Conservation (phyloP, 1,284 basidiomycete genomes). For the Mycosarcoma maydis region DNA sequence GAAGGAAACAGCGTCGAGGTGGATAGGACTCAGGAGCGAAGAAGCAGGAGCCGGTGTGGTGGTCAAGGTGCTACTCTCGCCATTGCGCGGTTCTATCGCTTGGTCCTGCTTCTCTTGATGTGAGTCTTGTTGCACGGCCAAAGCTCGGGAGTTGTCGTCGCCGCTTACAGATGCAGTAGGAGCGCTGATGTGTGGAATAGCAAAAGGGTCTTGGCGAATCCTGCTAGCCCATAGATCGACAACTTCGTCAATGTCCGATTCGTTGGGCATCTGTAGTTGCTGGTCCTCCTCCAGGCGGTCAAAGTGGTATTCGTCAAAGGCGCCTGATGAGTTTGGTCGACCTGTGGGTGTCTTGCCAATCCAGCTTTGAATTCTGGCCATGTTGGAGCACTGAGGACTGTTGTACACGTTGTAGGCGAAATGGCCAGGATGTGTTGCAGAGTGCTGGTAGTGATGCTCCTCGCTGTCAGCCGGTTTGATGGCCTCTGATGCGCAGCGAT, state of each 20-base stretch:
- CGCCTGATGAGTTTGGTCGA: slow-evolving; percentile 14
- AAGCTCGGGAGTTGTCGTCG: not conserved
- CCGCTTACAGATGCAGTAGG: slow-evolving; percentile 10
- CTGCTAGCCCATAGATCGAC: slow-evolving; percentile 40
- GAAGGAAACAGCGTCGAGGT: slow-evolving; percentile 42
- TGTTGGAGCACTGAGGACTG: slow-evolving; percentile 30
- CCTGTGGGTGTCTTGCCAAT: slow-evolving; percentile 36
- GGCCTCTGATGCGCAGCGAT: too few relatives aligned
- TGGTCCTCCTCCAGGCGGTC: slow-evolving; percentile 5
- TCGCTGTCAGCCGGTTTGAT: too few relatives aligned
- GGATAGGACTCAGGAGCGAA: slow-evolving; percentile 55
- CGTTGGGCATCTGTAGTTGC: slow-evolving; percentile 5
- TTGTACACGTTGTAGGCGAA: slow-evolving; percentile 4
- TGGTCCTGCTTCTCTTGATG: not conserved
- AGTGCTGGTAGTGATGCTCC: not conserved
- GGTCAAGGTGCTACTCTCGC: slow-evolving; percentile 1
- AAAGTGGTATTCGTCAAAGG: slow-evolving; percentile 17
- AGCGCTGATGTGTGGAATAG: slow-evolving; percentile 17
- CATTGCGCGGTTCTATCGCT: not conserved
- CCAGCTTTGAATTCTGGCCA: slow-evolving; percentile 42
- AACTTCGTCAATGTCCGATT: slow-evolving; percentile 35
- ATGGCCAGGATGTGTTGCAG: not conserved
- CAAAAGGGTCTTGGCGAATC: slow-evolving; percentile 16
- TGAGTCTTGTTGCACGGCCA: not conserved
- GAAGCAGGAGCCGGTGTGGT: slow-evolving; percentile 12